A percentile compares a stretch with the other conserved stretches of the same genome.
These are phyloP conservation scores for Colletotrichum chrysophilum DNA, from an alignment of 2,329 filamentous ascomycete genomes.

Conservation along the genomic window DNA sequence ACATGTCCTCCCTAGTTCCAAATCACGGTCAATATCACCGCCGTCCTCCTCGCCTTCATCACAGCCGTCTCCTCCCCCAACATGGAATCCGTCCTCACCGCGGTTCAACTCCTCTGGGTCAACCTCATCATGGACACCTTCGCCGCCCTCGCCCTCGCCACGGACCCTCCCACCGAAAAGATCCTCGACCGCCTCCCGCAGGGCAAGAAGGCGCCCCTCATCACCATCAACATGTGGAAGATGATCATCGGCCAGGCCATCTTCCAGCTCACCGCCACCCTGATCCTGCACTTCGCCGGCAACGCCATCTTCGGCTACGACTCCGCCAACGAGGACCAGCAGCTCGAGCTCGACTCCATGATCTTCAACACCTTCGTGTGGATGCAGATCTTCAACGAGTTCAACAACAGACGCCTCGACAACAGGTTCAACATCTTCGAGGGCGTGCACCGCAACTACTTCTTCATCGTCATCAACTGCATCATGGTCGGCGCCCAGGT, in stretches of 20 bases:
- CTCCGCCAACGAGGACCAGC: slow-evolving; percentile 40
- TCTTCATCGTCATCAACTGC: slow-evolving; percentile 61
- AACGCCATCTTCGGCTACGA: slow-evolving; percentile 58
- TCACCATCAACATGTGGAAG: slow-evolving; percentile 74
- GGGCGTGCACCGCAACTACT: slow-evolving; percentile 59
- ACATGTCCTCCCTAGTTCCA: slow-evolving; percentile 49
- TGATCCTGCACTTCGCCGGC: slow-evolving; percentile 67
- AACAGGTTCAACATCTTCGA: slow-evolving; percentile 68
- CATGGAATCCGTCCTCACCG: slow-evolving; percentile 65
- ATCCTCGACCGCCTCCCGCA: slow-evolving; percentile 61
- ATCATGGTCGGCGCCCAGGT: slow-evolving; percentile 64
- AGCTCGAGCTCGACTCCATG: slow-evolving; percentile 58
- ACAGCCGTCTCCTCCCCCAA: slow-evolving; percentile 63
- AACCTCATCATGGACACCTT: slow-evolving; percentile 76
- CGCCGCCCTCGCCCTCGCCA: slow-evolving; percentile 68
- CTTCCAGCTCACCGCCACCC: slow-evolving; percentile 63
- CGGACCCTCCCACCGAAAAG: slow-evolving; percentile 63
- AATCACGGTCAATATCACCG: slow-evolving; percentile 75
- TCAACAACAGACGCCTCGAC: slow-evolving; percentile 68
- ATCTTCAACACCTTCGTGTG: slow-evolving; percentile 76
- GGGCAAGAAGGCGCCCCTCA: slow-evolving; percentile 72
- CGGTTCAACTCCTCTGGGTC: slow-evolving; percentile 72
- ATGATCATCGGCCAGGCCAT: slow-evolving; percentile 68
- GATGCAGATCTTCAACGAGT: slow-evolving; percentile 76
- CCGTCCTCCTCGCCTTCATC: slow-evolving; percentile 68